These are phyloP conservation scores for Ceraceosorus bombacis DNA, from an alignment of 1,284 basidiomycete species.

Conservation along the genomic window DNA sequence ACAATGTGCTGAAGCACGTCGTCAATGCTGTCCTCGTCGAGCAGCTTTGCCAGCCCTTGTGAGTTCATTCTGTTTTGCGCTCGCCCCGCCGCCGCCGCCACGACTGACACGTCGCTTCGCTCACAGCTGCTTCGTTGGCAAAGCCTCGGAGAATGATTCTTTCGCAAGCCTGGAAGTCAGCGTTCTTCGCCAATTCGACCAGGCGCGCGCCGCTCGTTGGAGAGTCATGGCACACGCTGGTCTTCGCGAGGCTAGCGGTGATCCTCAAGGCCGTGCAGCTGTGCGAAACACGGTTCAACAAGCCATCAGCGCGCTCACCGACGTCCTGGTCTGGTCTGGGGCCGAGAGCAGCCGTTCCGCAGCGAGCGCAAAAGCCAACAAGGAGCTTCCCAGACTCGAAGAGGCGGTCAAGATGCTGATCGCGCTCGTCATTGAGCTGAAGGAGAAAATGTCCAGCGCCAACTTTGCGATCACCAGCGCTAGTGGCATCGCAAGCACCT, in stretches of 20 bases:
- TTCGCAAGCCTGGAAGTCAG: background rate
- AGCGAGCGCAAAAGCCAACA: background rate
- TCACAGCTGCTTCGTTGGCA: conserved; percentile 1
- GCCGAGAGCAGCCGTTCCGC: background rate
- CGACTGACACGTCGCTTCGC: background rate
- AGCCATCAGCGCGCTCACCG: background rate
- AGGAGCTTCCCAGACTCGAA: background rate
- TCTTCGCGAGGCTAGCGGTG: background rate
- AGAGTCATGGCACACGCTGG: conserved; percentile 1
- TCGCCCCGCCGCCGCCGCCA: too few relatives aligned
- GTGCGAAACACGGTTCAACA: background rate
- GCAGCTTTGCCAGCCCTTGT: too few relatives aligned
- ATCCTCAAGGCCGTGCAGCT: background rate
- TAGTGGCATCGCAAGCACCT: too few relatives aligned
- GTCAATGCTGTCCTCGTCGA: too few relatives aligned
- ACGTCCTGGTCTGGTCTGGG: conserved; percentile 1
- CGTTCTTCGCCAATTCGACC: conserved; percentile 2
- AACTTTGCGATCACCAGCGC: background rate
- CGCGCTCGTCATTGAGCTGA: background rate
- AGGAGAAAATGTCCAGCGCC: conserved; percentile 6
- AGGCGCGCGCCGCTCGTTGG: conserved; percentile 6
- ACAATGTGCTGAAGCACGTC: too few relatives aligned
- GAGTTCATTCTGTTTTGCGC: too few relatives aligned
- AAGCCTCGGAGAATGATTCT: background rate
- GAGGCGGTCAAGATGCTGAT: background rate